Conservation (phyloP, 208 protist species). For the Crithidia expoeki region DNA sequence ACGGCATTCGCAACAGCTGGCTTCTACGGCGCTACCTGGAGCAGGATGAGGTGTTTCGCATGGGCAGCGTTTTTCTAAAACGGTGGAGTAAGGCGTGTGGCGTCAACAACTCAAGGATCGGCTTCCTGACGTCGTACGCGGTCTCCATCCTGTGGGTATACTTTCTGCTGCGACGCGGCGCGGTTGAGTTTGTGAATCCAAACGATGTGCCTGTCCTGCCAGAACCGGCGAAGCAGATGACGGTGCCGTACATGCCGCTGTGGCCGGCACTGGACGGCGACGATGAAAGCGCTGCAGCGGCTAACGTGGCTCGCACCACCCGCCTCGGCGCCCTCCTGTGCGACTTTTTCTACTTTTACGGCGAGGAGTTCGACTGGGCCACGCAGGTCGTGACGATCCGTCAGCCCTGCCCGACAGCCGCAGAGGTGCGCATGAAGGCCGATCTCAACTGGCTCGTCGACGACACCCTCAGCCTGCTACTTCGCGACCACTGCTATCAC, state of each 20-base stretch:
- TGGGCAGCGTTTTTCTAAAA: constrained; percentile 78
- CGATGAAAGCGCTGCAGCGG: too few species aligned
- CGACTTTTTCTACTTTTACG: constrained; percentile 72
- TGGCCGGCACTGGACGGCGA: constrained; percentile 29
- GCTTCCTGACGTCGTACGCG: constrained; percentile 84
- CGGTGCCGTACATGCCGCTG: constrained; percentile 60
- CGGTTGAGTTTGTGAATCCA: constrained; percentile 57
- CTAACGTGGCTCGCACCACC: constrained; percentile 5
- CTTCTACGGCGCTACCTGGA: constrained; percentile 72
- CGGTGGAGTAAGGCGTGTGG: constrained; percentile 78
- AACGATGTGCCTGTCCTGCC: constrained; percentile 29
- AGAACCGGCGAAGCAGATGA: constrained; percentile 15
- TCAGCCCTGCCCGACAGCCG: constrained; percentile 6
- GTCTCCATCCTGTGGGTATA: constrained; percentile 77
- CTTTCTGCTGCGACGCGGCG: constrained; percentile 55
- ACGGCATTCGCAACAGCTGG: constrained; percentile 85
- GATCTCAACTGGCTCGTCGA: constrained; percentile 46
- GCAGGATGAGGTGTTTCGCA: constrained; percentile 54
- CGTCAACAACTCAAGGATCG: constrained; percentile 73
- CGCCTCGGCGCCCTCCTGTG: constrained; percentile 44
- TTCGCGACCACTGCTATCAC: constrained; percentile 65
- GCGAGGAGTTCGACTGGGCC: constrained; percentile 52
- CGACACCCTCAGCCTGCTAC: constrained; percentile 31
- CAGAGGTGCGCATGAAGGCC: constrained; percentile 18
- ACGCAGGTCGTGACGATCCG: constrained; percentile 51